phyloP scores from a whole-genome alignment of 2,329 filamentous ascomycete species.

The Trichoderma brevicompactum region DNA sequence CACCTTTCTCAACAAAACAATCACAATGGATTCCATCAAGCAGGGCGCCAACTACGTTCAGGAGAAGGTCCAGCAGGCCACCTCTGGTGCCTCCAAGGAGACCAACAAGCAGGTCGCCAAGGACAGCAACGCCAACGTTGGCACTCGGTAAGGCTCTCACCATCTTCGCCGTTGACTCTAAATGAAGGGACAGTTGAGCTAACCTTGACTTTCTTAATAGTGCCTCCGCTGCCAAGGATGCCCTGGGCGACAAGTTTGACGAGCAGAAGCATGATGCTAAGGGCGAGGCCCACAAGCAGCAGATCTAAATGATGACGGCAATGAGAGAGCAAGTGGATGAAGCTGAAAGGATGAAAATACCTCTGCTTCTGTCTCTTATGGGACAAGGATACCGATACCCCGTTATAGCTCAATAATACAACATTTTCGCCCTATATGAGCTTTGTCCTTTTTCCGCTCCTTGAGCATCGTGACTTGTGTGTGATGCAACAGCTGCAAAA shows the following conservation, averaged over 20 bases:
- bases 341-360: neutral
- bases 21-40: constrained; percentile 58
- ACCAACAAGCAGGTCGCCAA: constrained; percentile 72
- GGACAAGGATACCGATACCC: constrained; percentile 26
- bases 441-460: neutral
- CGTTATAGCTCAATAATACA: constrained; percentile 25
- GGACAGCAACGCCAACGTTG: constrained; percentile 56
- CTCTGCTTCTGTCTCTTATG: neutral
- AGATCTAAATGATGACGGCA: constrained; percentile 39
- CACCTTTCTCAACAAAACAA: constrained; percentile 36
- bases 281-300: constrained; percentile 49
- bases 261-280: constrained; percentile 49
- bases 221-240: constrained; percentile 55
- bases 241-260: constrained; percentile 51
- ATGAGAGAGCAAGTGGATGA: neutral
- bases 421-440: neutral
- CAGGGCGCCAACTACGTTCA: constrained; percentile 69
- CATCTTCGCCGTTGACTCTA: neutral
- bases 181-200: neutral
- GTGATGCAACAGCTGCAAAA: no score
- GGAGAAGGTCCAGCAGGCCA: constrained; percentile 63
- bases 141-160: constrained; percentile 54
- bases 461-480: no score
- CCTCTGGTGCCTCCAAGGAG: constrained; percentile 65
- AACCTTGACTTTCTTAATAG: constrained; percentile 38